Percentiles rank a stretch among this genome's conserved stretches.
Evolutionary conservation across 2,329 filamentous ascomycete species (phyloP).

Genomic region (Mycosphaerella sp.): DNA sequence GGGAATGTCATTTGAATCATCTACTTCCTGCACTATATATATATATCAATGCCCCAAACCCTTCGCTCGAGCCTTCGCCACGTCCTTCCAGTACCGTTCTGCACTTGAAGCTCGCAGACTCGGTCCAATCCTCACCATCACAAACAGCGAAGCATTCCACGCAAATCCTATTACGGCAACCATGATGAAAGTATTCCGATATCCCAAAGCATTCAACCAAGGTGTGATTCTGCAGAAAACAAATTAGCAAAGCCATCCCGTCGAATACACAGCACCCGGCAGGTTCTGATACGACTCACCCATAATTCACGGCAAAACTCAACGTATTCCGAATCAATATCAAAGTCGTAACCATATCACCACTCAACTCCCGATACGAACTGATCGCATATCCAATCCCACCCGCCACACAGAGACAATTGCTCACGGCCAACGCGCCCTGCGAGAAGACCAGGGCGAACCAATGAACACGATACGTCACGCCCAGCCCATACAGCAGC

Average conservation of each 20-base stretch:
- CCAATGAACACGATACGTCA: constrained; percentile 42
- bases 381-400: constrained; percentile 40
- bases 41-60: constrained; percentile 15
- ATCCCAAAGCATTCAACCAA: constrained; percentile 19
- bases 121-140: constrained; percentile 19
- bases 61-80: constrained; percentile 17
- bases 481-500: constrained; percentile 45
- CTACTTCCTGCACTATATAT: neutral
- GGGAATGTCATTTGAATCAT: neutral
- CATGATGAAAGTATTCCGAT: constrained; percentile 21
- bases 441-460: constrained; percentile 44
- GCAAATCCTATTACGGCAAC: constrained; percentile 18
- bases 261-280: neutral
- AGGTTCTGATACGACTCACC: constrained; percentile 25
- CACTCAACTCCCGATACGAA: constrained; percentile 41
- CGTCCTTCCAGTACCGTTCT: constrained; percentile 20
- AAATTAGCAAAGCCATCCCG: neutral
- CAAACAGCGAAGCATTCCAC: constrained; percentile 19
- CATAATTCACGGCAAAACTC: constrained; percentile 46
- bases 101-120: constrained; percentile 13
- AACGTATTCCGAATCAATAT: constrained; percentile 46
- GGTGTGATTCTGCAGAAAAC: constrained; percentile 12
- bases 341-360: constrained; percentile 42
- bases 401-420: constrained; percentile 38
- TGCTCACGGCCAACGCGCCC: constrained; percentile 42